Base-by-base conservation (phyloP, 2,329 filamentous ascomycete species). In the Salinomyces thailandicus region DNA sequence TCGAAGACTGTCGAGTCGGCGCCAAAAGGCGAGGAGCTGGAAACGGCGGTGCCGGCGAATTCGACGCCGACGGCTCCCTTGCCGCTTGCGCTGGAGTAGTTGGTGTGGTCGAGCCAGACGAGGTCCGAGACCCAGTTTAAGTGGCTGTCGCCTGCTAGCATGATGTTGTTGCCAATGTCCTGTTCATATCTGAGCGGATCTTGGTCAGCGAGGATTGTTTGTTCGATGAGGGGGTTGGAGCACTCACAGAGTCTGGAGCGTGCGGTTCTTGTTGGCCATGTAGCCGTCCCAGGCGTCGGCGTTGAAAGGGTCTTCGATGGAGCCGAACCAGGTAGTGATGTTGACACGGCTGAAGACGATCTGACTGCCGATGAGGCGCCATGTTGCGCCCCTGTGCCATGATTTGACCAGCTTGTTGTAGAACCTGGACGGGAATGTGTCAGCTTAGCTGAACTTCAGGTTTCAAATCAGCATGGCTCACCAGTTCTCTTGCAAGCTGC, bases 281-380 rank as follows among this genome's bases (percentile, higher is more conserved):
- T 85, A 85, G 2, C 79, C 80, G 50, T 78, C 66, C 71, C 70
- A 75, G 17, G 64, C 60, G 50, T 79, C 75, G 45, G 68, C 67
- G 50, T 77, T 67, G 31, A 52, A 48, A 3, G 60, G 60, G 35
- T 60, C 54, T 3, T 54, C 50, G 12, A 58, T 48, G 4, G 62
- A 58, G 0, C 59, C 59, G 2, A 60, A 50, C 38, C 44, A 48
- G 12, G 39, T 36, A 1, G 61, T 63, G 39, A 61, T 52, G 44
- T 70, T 68, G 13, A 77, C 58, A 9, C 67, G 66, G 14, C 69
- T 73, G 57, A 83, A 81, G 24, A 83, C 60, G 33, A 80, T 72
- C 53, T 84, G 79, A 26, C 75, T 79, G 11, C 79, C 80, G 31
- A 85, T 67, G 14, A 85, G 55, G 19, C 79, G 69, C 81, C 81